Evolutionary conservation across 2,329 filamentous ascomycete species (phyloP).

Genomic region (Cytospora mali): DNA sequence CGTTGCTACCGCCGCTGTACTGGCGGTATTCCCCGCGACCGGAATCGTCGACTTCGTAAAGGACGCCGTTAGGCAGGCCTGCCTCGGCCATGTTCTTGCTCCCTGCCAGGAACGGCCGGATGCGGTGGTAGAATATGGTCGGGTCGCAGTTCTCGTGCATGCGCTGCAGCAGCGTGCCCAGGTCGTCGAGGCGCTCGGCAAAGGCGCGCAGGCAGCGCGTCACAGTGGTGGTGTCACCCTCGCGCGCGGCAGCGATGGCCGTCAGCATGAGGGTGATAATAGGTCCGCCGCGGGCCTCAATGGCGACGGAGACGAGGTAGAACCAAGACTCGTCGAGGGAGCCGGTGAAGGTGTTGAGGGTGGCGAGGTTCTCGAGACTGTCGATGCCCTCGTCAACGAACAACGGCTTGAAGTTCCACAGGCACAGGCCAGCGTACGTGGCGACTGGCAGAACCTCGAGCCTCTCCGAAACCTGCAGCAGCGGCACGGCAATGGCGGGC

Average conservation of each 20-base stretch:
- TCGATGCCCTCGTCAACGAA: conserved; percentile 83
- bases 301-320: conserved; percentile 92
- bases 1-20: conserved; percentile 93
- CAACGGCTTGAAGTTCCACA: conserved; percentile 97
- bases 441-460: conserved; percentile 90
- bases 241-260: conserved; percentile 79
- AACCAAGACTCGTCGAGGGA: conserved; percentile 98
- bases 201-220: conserved; percentile 77
- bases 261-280: conserved; percentile 86
- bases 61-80: conserved; percentile 81
- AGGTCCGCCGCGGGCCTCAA: conserved; percentile 87
- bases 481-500: conserved; percentile 78
- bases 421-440: conserved; percentile 85
- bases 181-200: conserved; percentile 84
- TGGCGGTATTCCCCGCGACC: conserved; percentile 73
- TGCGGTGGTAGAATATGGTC: conserved; percentile 91
- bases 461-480: conserved; percentile 73
- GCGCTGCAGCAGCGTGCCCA: conserved; percentile 75
- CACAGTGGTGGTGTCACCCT: conserved; percentile 70
- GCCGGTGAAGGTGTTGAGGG: conserved; percentile 88
- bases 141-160: conserved; percentile 98
- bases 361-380: conserved; percentile 83
- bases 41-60: conserved; percentile 77
- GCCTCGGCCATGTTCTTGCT: conserved; percentile 98
- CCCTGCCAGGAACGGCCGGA: conserved; percentile 92